Evolutionary conservation across 1,284 basidiomycete genomes (phyloP), one percentile per base, ranked within the genome.

Genomic region (Takashimella koratensis): DNA sequence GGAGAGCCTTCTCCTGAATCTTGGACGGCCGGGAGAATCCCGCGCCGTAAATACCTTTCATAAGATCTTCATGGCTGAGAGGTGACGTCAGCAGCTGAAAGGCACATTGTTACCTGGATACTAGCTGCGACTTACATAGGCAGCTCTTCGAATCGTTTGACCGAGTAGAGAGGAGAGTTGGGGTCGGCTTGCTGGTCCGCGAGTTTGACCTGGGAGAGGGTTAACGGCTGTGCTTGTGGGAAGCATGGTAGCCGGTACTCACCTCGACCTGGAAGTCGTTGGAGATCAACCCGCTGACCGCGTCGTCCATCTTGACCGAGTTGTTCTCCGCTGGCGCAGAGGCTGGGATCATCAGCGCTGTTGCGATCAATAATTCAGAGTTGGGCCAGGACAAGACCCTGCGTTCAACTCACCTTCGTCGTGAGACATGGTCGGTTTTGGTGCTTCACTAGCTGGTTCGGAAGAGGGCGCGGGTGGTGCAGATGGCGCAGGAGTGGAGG

Each of bases 11-110:
- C 80, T 98, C 96, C 79, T 99, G 96, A 62, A 99, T 98, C 79
- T 98, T 98, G 52, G 93, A 97, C 3, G 96, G 96, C 76, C 95
- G 96, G 51, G 90, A 89, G 77, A 98, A 99, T 41, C 91, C 91
- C 84, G 96, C 89, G 45, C 87, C 86, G 75, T 94, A 97, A 50
- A 98, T 84, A n/a, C 96, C 96, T 76, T 95, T 96, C 60, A 97
- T 83, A 25, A 98, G 81, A 73, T 97, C 89, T 48, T 84, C 80
- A 74, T 90, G 86, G 51, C 92, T 95, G 70, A 30, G 47, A 25
- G 36, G 52, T n/a, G n/a, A n/a, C n/a, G n/a, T 61, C 51, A 64
- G 59, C 53, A 20, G n/a, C n/a, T n/a, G n/a, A n/a, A n/a, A 8
- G 27, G 19, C n/a, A 10, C 11, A 11, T 22, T 19, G 22, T 25